These are phyloP conservation scores for Amylocarpus encephaloides DNA, from an alignment of 2,329 filamentous ascomycete genomes.

Conservation along the genomic window DNA sequence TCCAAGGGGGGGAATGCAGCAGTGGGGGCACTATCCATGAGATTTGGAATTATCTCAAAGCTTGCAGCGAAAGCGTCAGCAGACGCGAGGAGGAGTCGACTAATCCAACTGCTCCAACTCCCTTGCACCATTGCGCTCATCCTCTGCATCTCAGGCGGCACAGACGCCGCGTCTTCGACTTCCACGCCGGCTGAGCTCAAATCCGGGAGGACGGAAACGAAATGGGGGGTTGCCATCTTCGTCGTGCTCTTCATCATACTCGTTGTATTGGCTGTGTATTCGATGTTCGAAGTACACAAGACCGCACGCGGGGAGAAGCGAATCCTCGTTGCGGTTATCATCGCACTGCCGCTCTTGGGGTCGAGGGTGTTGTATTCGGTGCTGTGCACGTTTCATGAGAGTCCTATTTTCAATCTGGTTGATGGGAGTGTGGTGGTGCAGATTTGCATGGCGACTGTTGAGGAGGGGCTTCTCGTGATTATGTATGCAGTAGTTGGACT, in stretches of 20 bases:
- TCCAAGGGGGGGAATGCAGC: slow-evolving; percentile 2
- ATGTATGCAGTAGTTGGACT: slow-evolving; percentile 10
- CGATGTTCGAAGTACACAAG: slow-evolving; percentile 22
- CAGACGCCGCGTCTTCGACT: slow-evolving; percentile 12
- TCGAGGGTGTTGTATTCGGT: slow-evolving; percentile 31
- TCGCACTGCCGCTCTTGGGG: slow-evolving; percentile 29
- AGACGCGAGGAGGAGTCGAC: slow-evolving; percentile 22
- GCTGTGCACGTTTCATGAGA: slow-evolving; percentile 24
- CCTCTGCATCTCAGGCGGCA: slow-evolving; percentile 30
- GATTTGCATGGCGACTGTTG: slow-evolving; percentile 27
- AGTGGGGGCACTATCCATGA: slow-evolving; percentile 1
- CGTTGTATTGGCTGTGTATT: slow-evolving; percentile 17
- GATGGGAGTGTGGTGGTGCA: slow-evolving; percentile 24
- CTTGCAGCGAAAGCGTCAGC: slow-evolving; percentile 18
- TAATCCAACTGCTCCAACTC: slow-evolving; percentile 25
- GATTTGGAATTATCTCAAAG: slow-evolving; percentile 15
- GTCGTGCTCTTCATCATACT: slow-evolving; percentile 26
- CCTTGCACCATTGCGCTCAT: slow-evolving; percentile 26
- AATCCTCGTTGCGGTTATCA: slow-evolving; percentile 26
- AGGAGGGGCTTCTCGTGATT: slow-evolving; percentile 26
- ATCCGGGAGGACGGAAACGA: slow-evolving; percentile 18
- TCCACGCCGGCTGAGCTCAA: slow-evolving; percentile 15
- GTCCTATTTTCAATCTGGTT: slow-evolving; percentile 2
- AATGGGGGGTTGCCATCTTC: slow-evolving; percentile 28
- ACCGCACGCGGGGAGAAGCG: slow-evolving; percentile 27